phyloP scores from a whole-genome alignment of 2,329 filamentous ascomycete species.

The Colletotrichum brevisporum region DNA sequence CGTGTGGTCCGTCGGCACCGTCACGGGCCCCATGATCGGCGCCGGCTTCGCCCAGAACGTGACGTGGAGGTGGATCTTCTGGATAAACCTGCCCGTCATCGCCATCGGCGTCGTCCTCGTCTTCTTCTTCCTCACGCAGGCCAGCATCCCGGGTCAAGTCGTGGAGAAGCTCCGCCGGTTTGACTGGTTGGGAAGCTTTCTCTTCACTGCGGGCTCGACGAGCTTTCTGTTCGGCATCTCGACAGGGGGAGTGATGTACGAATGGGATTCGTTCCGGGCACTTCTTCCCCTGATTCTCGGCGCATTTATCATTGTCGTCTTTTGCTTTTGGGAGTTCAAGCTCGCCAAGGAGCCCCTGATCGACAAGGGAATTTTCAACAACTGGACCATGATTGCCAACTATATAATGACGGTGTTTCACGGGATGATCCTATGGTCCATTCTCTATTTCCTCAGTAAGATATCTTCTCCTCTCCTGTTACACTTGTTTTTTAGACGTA shows the following conservation, averaged over 20 bases:
- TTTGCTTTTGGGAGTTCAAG: slow-evolving; percentile 68
- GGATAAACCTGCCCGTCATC: slow-evolving; percentile 72
- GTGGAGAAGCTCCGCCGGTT: slow-evolving; percentile 57
- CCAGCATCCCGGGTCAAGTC: slow-evolving; percentile 41
- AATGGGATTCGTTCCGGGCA: slow-evolving; percentile 74
- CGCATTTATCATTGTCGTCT: slow-evolving; percentile 62
- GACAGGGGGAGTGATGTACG: slow-evolving; percentile 76
- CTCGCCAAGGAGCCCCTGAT: slow-evolving; percentile 66
- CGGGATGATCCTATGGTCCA: slow-evolving; percentile 67
- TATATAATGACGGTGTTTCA: slow-evolving; percentile 70
- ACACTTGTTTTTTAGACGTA: slow-evolving; percentile 8
- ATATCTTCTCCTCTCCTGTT: slow-evolving; percentile 5
- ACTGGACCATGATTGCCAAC: slow-evolving; percentile 62
- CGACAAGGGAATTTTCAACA: slow-evolving; percentile 60
- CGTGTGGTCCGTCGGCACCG: slow-evolving; percentile 70
- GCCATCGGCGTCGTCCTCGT: slow-evolving; percentile 63
- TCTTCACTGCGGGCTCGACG: slow-evolving; percentile 73
- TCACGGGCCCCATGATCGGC: slow-evolving; percentile 65
- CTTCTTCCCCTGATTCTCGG: slow-evolving; percentile 74
- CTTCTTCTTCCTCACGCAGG: slow-evolving; percentile 60
- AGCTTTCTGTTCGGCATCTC: slow-evolving; percentile 74
- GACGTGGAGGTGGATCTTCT: slow-evolving; percentile 75
- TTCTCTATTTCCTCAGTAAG: slow-evolving; percentile 67
- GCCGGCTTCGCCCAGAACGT: slow-evolving; percentile 67
- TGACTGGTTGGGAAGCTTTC: slow-evolving; percentile 73